These are phyloP conservation scores for Dorcoceras hygrometricum DNA, from an alignment of 257 asterid species.

Conservation along the genomic window DNA sequence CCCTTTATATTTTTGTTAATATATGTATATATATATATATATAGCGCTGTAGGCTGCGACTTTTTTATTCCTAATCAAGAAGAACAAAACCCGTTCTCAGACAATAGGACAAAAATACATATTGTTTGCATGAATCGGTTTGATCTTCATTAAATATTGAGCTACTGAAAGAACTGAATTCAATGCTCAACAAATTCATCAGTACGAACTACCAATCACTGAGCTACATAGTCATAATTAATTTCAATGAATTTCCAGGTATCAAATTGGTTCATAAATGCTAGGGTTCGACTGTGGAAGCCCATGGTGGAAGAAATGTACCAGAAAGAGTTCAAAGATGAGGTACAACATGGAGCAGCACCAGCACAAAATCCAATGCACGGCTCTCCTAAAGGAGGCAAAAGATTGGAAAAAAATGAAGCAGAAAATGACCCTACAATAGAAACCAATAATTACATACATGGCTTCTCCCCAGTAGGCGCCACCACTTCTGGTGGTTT, in stretches of 20 bases:
- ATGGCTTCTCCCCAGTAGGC: slow-evolving; percentile 23
- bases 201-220: background rate
- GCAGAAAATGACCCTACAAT: slow-evolving; percentile 47
- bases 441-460: slow-evolving; percentile 34
- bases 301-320: slow-evolving; percentile 90
- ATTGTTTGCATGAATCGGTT: background rate
- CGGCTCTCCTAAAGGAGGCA: slow-evolving; percentile 25
- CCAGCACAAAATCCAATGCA: slow-evolving; percentile 32
- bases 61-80: too few species aligned
- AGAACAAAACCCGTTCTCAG: background rate
- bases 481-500: slow-evolving; percentile 18
- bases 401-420: slow-evolving; percentile 39
- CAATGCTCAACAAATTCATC: slow-evolving; percentile 19
- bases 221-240: slow-evolving; percentile 21
- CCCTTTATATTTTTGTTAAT: too few species aligned
- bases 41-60: too few species aligned
- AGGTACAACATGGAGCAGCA: slow-evolving; percentile 25
- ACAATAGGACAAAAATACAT: background rate
- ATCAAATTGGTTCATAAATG: slow-evolving; percentile 92
- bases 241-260: slow-evolving; percentile 44
- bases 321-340: slow-evolving; percentile 53
- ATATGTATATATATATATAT: too few species aligned
- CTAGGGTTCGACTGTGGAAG: slow-evolving; percentile 91
- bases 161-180: slow-evolving; percentile 17
- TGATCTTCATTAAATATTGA: slow-evolving; percentile 28